Percentiles rank a stretch among this genome's conserved stretches.
Conservation (phyloP, 192 early-diverging fungal species). For the Coemansia sp. region DNA sequence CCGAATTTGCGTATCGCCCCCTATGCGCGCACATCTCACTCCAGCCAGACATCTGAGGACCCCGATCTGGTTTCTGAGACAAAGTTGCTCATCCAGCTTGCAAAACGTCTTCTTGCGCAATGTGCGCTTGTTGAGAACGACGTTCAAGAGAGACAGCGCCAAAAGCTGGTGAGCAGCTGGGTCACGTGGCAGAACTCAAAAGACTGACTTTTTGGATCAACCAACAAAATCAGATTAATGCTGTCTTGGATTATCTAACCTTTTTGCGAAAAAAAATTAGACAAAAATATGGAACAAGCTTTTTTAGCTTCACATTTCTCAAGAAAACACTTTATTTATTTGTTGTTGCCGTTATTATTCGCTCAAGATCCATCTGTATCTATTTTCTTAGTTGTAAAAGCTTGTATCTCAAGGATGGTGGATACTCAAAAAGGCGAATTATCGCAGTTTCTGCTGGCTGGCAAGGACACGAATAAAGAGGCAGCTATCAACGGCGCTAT, state of each 20-base stretch:
- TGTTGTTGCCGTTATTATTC: no score
- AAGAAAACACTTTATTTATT: no score
- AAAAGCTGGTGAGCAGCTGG: slow-evolving; percentile 21
- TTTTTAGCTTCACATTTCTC: no score
- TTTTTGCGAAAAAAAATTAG: background rate
- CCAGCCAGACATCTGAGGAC: slow-evolving; percentile 8
- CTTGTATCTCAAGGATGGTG: slow-evolving; percentile 3
- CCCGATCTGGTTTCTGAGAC: slow-evolving; percentile 26
- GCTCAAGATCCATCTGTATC: background rate
- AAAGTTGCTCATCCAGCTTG: slow-evolving; percentile 15
- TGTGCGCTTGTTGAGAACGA: slow-evolving; percentile 32
- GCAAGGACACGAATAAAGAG: slow-evolving; percentile 12
- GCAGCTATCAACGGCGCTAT: slow-evolving; percentile 53
- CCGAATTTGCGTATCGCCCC: slow-evolving; percentile 21
- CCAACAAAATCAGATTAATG: background rate
- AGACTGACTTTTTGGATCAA: background rate
- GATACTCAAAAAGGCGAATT: slow-evolving; percentile 34
- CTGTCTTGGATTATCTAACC: slow-evolving; percentile 1
- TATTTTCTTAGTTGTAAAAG: background rate
- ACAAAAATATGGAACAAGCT: no score
- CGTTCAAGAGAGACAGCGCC: slow-evolving; percentile 19
- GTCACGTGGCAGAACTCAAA: slow-evolving; percentile 25
- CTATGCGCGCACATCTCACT: slow-evolving; percentile 13
- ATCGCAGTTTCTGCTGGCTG: slow-evolving; percentile 39
- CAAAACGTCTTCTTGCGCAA: slow-evolving; percentile 34